These are phyloP conservation scores for Tetracladium maxilliforme DNA, from an alignment of 2,329 filamentous ascomycete genomes.

Conservation along the genomic window DNA sequence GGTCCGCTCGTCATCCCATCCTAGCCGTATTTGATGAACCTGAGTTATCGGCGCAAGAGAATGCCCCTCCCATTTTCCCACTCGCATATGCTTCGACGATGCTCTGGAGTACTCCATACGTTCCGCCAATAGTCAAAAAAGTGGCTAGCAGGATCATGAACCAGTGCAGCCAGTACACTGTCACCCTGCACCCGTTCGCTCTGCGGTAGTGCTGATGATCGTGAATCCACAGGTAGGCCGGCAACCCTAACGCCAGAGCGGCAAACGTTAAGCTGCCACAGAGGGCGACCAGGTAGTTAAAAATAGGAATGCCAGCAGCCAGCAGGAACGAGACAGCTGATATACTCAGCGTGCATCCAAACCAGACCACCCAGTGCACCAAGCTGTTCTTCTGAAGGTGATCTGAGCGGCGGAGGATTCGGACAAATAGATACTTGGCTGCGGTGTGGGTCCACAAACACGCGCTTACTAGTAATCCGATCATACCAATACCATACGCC, in stretches of 20 bases:
- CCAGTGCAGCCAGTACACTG: too few relatives aligned
- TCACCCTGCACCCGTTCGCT: too few relatives aligned
- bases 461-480: conserved; percentile 36
- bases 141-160: too few relatives aligned
- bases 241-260: conserved; percentile 30
- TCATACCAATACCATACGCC: conserved; percentile 41
- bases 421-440: conserved; percentile 40
- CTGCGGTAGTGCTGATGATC: too few relatives aligned
- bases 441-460: conserved; percentile 34
- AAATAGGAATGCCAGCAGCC: conserved; percentile 37
- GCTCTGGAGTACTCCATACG: too few relatives aligned
- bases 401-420: conserved; percentile 30
- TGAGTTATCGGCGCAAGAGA: too few relatives aligned
- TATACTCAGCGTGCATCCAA: conserved; percentile 26
- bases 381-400: conserved; percentile 35
- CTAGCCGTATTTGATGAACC: too few relatives aligned
- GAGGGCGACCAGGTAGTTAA: conserved; percentile 36
- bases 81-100: too few relatives aligned
- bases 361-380: conserved; percentile 35
- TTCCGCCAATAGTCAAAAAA: too few relatives aligned
- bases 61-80: too few relatives aligned
- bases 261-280: too few relatives aligned
- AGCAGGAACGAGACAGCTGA: conserved; percentile 30
- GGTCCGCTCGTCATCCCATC: too few relatives aligned
- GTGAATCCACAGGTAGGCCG: conserved; percentile 33